Evolutionary conservation across 768 basidiomycete species (phyloP).

Genomic region (Boletus coccyginus): DNA sequence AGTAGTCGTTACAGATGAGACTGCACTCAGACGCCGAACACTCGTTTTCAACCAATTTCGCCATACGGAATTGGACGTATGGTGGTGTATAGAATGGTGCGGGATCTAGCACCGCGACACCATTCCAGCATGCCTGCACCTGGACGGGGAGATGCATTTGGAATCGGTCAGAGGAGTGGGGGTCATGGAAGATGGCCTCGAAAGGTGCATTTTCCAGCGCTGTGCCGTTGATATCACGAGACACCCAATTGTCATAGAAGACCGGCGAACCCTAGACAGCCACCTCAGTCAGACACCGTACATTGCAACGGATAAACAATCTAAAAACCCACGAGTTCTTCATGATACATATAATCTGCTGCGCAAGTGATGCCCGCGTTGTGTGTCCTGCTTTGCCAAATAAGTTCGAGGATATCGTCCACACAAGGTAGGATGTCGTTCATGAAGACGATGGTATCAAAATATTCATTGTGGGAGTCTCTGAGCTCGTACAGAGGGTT

Average conservation of each 20-base stretch:
- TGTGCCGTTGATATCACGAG: conserved; percentile 97
- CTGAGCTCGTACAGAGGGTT: conserved; percentile 93
- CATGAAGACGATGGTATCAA: conserved; percentile 98
- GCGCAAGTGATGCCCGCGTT: conserved; percentile 99
- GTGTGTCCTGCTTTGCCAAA: conserved; percentile 89
- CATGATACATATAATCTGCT: conserved; percentile 98
- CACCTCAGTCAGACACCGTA: background rate
- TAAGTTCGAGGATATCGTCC: conserved; percentile 95
- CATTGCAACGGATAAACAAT: background rate
- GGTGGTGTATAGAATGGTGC: conserved; percentile 92
- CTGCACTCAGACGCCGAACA: conserved; percentile 96
- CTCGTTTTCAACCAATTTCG: conserved; percentile 79
- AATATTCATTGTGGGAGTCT: conserved; percentile 89
- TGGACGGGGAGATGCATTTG: conserved; percentile 91
- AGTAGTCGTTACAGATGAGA: conserved; percentile 98
- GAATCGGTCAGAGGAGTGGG: conserved; percentile 74
- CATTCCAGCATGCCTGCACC: conserved; percentile 99
- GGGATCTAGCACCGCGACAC: conserved; percentile 92
- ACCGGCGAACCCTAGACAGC: conserved; percentile 68
- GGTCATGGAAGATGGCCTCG: conserved; percentile 88
- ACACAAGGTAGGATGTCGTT: conserved; percentile 98
- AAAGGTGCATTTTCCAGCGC: conserved; percentile 98
- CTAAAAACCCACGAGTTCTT: conserved; percentile 67
- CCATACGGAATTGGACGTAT: conserved; percentile 95
- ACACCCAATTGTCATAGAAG: conserved; percentile 99